phyloP scores from a whole-genome alignment of 805 yeast species.

The Metschnikowia cerradonensis region DNA sequence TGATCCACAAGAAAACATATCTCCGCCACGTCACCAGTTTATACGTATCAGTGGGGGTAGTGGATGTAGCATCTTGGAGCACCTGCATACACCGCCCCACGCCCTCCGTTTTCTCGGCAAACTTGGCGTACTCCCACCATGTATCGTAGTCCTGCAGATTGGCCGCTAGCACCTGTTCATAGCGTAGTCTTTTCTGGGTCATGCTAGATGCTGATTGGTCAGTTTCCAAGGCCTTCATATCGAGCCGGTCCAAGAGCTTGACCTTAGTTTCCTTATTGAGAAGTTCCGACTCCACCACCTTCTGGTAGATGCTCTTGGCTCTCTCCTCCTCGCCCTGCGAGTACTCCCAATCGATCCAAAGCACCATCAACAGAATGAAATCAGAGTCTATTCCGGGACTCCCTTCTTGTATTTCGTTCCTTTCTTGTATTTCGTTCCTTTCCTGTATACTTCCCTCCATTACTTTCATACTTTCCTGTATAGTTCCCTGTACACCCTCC shows the following conservation, averaged over 20 bases:
- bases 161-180: slow-evolving; percentile 43
- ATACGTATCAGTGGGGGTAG: slow-evolving; percentile 30
- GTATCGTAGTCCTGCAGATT: slow-evolving; percentile 62
- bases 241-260: slow-evolving; percentile 17
- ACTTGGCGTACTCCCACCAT: slow-evolving; percentile 75
- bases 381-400: not conserved
- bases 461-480: too few relatives aligned
- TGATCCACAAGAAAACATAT: slow-evolving; percentile 68
- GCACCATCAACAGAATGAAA: slow-evolving; percentile 29
- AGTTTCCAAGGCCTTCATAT: not conserved
- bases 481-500: too few relatives aligned
- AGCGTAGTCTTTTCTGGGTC: slow-evolving; percentile 44
- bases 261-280: slow-evolving; percentile 10
- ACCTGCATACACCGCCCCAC: slow-evolving; percentile 28
- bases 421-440: too few relatives aligned
- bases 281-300: slow-evolving; percentile 38
- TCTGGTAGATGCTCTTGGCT: slow-evolving; percentile 52
- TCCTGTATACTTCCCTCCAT: too few relatives aligned
- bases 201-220: not conserved
- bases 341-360: slow-evolving; percentile 74
- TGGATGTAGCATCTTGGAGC: slow-evolving; percentile 43
- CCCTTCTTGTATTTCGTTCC: too few relatives aligned
- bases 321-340: slow-evolving; percentile 57
- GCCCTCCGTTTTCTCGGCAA: slow-evolving; percentile 39
- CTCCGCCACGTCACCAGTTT: slow-evolving; percentile 55